These are phyloP conservation scores for Salvia hispanica DNA, from an alignment of 257 asterid genomes.

Conservation along the genomic window DNA sequence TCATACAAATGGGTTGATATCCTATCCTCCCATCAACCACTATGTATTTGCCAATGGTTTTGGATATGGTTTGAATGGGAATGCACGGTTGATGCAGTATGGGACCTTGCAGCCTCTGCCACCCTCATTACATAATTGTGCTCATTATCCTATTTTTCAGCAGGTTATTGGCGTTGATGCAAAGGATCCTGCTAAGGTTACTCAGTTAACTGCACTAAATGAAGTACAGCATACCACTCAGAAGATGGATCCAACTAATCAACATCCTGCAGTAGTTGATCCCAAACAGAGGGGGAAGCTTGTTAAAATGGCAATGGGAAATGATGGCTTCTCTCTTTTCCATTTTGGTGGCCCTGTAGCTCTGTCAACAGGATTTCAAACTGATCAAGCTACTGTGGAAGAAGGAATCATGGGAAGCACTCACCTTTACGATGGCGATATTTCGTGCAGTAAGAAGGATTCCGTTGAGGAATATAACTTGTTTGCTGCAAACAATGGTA, in stretches of 20 bases:
- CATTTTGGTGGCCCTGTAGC: constrained; percentile 92
- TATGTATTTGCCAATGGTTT: constrained; percentile 57
- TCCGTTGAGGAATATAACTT: constrained; percentile 82
- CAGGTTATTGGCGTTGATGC: constrained; percentile 50
- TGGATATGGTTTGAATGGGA: constrained; percentile 70
- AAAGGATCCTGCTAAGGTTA: constrained; percentile 46
- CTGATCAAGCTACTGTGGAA: constrained; percentile 48
- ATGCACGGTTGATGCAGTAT: constrained; percentile 61
- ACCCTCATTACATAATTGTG: constrained; percentile 56
- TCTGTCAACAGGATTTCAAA: constrained; percentile 61
- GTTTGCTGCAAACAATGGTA: constrained; percentile 83
- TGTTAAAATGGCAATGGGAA: constrained; percentile 43
- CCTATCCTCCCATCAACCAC: constrained; percentile 69
- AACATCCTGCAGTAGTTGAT: constrained; percentile 41
- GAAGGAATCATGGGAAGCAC: constrained; percentile 45
- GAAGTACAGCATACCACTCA: constrained; percentile 34
- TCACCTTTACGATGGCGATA: constrained; percentile 39
- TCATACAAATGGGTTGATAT: constrained; percentile 66
- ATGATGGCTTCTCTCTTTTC: constrained; percentile 84
- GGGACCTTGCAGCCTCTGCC: constrained; percentile 64
- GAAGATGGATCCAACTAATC: constrained; percentile 37
- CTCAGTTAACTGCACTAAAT: constrained; percentile 40
- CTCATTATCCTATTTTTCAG: constrained; percentile 61
- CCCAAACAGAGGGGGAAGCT: constrained; percentile 42
- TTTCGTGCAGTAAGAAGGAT: constrained; percentile 53